A percentile compares a stretch with the other conserved stretches of the same genome.
phyloP scores from a whole-genome alignment of 2,329 filamentous ascomycete species.

The Tolypocladium sp. region DNA sequence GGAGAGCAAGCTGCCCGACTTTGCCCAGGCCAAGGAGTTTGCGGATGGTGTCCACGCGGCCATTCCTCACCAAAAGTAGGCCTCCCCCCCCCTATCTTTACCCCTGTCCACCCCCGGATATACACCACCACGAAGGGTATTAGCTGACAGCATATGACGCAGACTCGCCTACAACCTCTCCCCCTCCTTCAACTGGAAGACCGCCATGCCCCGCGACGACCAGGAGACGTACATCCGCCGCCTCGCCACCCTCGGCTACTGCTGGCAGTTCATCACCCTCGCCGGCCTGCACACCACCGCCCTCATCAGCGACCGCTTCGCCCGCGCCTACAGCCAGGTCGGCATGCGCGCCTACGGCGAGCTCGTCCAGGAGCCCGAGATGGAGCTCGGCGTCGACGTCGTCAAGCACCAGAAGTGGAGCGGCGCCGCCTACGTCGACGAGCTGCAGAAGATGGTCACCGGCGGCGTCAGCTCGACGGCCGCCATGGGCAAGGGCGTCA shows the following conservation, averaged over 20 bases:
- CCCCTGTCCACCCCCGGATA: slow-evolving; percentile 4
- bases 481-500: slow-evolving; percentile 96
- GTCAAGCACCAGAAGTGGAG: slow-evolving; percentile 99
- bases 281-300: slow-evolving; percentile 94
- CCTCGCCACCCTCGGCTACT: slow-evolving; percentile 82
- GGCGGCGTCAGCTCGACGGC: slow-evolving; percentile 86
- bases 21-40: slow-evolving; percentile 82
- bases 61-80: slow-evolving; percentile 92
- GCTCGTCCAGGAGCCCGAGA: slow-evolving; percentile 96
- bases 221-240: slow-evolving; percentile 97
- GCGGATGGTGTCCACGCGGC: slow-evolving; percentile 87
- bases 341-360: slow-evolving; percentile 98
- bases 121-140: neutral
- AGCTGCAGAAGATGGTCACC: slow-evolving; percentile 92
- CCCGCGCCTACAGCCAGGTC: slow-evolving; percentile 66
- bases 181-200: slow-evolving; percentile 99
- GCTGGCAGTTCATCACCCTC: slow-evolving; percentile 99
- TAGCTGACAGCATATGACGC: neutral
- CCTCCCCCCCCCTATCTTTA: slow-evolving; percentile 9
- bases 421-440: slow-evolving; percentile 89
- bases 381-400: slow-evolving; percentile 81
- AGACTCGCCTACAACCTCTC: slow-evolving; percentile 97
- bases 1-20: slow-evolving; percentile 96
- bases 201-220: slow-evolving; percentile 82
- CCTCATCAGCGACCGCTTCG: slow-evolving; percentile 83